Conservation (phyloP, 768 basidiomycete genomes). For the Mycena pura region DNA sequence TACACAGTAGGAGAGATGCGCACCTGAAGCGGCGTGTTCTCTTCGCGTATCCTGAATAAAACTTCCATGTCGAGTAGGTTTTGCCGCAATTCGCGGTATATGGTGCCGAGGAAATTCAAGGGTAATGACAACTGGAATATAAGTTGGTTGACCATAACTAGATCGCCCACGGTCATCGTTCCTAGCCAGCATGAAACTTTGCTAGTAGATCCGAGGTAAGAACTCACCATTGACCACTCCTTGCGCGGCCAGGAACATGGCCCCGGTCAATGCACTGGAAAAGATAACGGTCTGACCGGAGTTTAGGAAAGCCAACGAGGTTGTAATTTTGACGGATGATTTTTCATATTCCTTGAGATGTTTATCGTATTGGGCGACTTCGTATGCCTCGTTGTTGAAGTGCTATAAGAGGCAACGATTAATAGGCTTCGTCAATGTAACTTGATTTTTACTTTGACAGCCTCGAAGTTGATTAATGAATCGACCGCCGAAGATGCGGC, state of each 20-base stretch:
- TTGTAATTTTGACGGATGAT: conserved; percentile 92
- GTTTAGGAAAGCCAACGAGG: conserved; percentile 90
- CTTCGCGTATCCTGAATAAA: conserved; percentile 86
- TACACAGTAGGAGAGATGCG: conserved; percentile 17
- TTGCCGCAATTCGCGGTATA: conserved; percentile 96
- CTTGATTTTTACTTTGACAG: conserved; percentile 79
- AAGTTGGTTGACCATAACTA: conserved; percentile 99
- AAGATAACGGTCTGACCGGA: conserved; percentile 98
- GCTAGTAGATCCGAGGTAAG: not conserved
- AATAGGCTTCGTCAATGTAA: not conserved
- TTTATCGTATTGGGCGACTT: conserved; percentile 90
- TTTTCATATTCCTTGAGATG: conserved; percentile 88
- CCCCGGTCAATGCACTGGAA: conserved; percentile 88
- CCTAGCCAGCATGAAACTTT: conserved; percentile 51
- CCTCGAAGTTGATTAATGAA: conserved; percentile 97
- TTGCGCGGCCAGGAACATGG: conserved; percentile 97
- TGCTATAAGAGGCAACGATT: conserved; percentile 56
- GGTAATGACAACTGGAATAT: conserved; percentile 97
- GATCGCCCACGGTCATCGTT: conserved; percentile 97
- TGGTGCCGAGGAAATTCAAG: conserved; percentile 95
- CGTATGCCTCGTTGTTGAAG: conserved; percentile 96
- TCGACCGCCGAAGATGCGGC: conserved; percentile 95
- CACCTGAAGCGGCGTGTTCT: conserved; percentile 76
- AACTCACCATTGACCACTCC: conserved; percentile 86
- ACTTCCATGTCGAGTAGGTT: conserved; percentile 98